Conservation (phyloP, 1,284 basidiomycete species). For the Fomitopsis palustris region DNA sequence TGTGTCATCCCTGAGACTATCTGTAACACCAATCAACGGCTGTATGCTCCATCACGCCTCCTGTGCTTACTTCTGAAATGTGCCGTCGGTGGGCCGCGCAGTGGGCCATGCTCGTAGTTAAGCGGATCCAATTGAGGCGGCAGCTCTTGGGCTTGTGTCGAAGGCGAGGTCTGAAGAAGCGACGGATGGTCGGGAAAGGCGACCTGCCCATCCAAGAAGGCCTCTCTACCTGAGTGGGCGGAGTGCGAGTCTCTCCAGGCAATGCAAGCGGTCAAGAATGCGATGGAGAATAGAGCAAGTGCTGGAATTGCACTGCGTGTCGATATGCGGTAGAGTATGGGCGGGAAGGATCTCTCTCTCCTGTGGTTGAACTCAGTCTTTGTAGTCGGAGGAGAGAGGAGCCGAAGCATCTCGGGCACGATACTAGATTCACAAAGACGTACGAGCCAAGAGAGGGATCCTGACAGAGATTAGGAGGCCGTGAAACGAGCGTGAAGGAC, state of each 20-base stretch:
- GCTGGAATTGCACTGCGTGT: background rate
- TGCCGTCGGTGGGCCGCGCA: slow-evolving; percentile 40
- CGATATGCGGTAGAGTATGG: background rate
- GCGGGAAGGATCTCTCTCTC: background rate
- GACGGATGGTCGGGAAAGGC: background rate
- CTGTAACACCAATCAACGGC: slow-evolving; percentile 18
- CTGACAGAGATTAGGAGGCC: no score
- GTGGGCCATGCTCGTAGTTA: background rate
- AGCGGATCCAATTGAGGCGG: background rate
- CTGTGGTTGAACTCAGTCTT: background rate
- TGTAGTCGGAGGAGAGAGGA: background rate
- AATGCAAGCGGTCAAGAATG: background rate
- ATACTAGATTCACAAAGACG: background rate
- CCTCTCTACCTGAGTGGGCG: background rate
- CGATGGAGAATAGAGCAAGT: background rate
- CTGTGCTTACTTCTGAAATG: slow-evolving; percentile 42
- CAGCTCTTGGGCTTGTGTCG: background rate
- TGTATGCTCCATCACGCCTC: no score
- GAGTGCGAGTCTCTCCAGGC: background rate
- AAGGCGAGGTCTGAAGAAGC: background rate
- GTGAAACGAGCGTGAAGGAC: background rate
- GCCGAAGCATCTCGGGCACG: background rate
- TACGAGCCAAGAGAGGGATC: background rate
- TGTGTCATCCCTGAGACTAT: slow-evolving; percentile 48
- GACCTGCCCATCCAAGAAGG: background rate